Conservation (phyloP, 2,329 filamentous ascomycete species). For the Talaromyces sp. region DNA sequence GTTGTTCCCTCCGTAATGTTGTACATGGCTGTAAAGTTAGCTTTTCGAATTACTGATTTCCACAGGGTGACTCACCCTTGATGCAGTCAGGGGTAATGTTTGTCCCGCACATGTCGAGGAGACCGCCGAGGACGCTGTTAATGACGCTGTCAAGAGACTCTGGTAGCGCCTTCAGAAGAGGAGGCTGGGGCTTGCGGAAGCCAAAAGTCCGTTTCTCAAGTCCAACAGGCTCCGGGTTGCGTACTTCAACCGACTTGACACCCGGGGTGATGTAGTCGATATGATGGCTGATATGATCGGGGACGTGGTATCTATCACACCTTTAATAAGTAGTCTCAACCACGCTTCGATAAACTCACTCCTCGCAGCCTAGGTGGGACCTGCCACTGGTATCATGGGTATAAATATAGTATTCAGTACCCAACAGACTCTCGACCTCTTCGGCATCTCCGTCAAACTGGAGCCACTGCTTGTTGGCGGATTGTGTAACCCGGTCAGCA, state of each 20-base stretch:
- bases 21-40: slow-evolving; percentile 32
- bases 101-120: slow-evolving; percentile 21
- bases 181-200: slow-evolving; percentile 15
- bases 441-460: slow-evolving; percentile 34
- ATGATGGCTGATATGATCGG: slow-evolving; percentile 22
- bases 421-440: slow-evolving; percentile 34
- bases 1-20: slow-evolving; percentile 36
- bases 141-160: slow-evolving; percentile 18
- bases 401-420: slow-evolving; percentile 36
- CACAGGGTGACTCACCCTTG: slow-evolving; percentile 15
- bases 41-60: background rate
- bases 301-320: slow-evolving; percentile 23
- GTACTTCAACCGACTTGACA: slow-evolving; percentile 27
- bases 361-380: slow-evolving; percentile 34
- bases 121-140: slow-evolving; percentile 3
- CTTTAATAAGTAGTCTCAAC: background rate
- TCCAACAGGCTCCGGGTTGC: slow-evolving; percentile 12
- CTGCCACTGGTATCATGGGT: slow-evolving; percentile 26
- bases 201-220: slow-evolving; percentile 20
- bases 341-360: slow-evolving; percentile 21
- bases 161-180: slow-evolving; percentile 21
- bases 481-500: slow-evolving; percentile 21
- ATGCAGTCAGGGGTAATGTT: slow-evolving; percentile 41
- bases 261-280: slow-evolving; percentile 31
- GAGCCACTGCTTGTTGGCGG: slow-evolving; percentile 34